phyloP scores from a whole-genome alignment of 208 protist species.

The Acanthamoeba divionensis region DNA sequence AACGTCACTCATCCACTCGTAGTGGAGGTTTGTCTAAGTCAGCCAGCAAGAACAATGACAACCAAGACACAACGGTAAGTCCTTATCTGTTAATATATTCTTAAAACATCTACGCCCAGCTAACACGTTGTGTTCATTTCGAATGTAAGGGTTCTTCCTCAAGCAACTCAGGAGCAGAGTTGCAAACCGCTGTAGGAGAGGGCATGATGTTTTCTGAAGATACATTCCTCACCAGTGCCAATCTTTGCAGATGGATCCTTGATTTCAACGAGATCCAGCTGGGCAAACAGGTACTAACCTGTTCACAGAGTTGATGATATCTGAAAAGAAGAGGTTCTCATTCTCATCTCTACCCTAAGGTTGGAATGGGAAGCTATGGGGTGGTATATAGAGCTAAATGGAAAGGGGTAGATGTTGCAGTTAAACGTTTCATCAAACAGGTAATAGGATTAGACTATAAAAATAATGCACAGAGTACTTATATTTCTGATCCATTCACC shows the following conservation, averaged over 20 bases:
- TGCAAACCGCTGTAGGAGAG: background rate
- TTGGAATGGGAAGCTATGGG: conserved; percentile 17
- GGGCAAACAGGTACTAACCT: conserved; percentile 34
- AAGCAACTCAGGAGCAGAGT: background rate
- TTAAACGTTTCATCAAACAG: conserved; percentile 47
- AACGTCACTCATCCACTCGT: background rate
- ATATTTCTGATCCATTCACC: too few species aligned
- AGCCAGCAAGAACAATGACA: background rate
- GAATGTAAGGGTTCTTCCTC: too few species aligned
- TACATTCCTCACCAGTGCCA: conserved; percentile 9
- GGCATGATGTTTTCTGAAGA: background rate
- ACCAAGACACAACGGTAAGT: background rate
- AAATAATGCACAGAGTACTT: too few species aligned
- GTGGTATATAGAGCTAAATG: conserved; percentile 27
- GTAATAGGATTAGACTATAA: too few species aligned
- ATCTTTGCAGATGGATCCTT: conserved; percentile 16
- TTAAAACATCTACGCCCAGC: too few species aligned
- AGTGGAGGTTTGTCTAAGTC: background rate
- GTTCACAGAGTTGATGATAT: too few species aligned
- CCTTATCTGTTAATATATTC: too few species aligned
- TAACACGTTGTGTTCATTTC: too few species aligned
- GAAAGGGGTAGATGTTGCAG: conserved; percentile 44
- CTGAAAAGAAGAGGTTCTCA: too few species aligned
- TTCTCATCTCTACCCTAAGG: too few species aligned
- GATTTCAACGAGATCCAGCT: background rate